These are phyloP conservation scores for Phaffia rhodozyma DNA, from an alignment of 1,284 basidiomycete genomes.

Conservation along the genomic window DNA sequence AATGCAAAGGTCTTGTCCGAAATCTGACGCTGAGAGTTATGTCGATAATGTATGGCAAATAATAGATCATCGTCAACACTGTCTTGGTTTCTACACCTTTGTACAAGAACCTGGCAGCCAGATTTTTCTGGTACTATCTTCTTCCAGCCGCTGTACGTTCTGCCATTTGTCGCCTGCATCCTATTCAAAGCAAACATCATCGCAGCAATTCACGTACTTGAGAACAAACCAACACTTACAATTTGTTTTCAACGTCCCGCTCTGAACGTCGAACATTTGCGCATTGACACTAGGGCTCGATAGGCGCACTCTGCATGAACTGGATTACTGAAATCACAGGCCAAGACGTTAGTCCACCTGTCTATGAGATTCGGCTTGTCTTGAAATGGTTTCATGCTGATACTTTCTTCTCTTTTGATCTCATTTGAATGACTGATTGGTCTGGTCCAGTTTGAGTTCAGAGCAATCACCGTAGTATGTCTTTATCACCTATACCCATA, in stretches of 20 bases:
- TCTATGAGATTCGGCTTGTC: background rate
- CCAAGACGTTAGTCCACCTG: slow-evolving; percentile 16
- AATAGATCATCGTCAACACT: slow-evolving; percentile 22
- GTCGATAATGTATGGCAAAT: background rate
- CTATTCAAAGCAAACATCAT: slow-evolving; percentile 13
- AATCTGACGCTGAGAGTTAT: background rate
- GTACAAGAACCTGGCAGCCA: slow-evolving; percentile 3
- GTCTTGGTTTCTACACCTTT: slow-evolving; percentile 24
- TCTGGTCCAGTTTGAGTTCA: background rate
- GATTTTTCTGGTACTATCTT: slow-evolving; percentile 10
- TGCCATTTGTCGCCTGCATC: no score
- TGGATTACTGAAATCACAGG: slow-evolving; percentile 29
- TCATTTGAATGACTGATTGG: background rate
- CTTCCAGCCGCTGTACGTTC: slow-evolving; percentile 2
- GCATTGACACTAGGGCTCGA: background rate
- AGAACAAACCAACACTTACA: background rate
- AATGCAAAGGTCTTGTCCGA: background rate
- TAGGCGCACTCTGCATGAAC: slow-evolving; percentile 21
- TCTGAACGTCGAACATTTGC: background rate
- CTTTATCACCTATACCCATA: background rate
- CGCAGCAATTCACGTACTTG: background rate
- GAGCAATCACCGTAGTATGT: background rate
- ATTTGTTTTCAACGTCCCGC: slow-evolving; percentile 14
- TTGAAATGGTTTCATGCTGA: background rate
- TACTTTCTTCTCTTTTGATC: background rate